These are phyloP conservation scores for Colletotrichum karsti DNA, from an alignment of 2,329 filamentous ascomycete genomes.

Conservation along the genomic window DNA sequence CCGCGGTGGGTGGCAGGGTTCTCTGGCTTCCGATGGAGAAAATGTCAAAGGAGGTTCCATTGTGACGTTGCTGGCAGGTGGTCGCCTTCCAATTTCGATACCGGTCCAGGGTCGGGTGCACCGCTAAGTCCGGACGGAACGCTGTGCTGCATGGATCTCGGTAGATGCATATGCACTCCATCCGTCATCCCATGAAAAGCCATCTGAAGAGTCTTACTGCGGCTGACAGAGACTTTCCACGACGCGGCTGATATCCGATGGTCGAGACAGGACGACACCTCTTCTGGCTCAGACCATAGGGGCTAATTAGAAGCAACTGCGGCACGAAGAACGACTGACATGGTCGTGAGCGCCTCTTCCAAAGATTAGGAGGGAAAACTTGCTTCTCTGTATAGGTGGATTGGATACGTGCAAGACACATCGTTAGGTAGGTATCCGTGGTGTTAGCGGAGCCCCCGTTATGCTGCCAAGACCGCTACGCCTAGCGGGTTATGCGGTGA, in stretches of 20 bases:
- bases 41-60: neutral
- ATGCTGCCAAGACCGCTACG: constrained; percentile 20
- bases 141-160: neutral
- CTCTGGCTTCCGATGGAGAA: neutral
- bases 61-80: constrained; percentile 1
- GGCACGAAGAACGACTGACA: neutral
- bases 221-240: neutral
- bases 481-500: constrained; percentile 26
- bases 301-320: neutral
- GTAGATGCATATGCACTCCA: neutral
- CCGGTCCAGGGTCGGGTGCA: too few species aligned
- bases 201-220: neutral
- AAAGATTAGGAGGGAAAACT: too few species aligned
- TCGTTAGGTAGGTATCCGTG: neutral
- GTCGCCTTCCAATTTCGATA: neutral
- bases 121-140: neutral
- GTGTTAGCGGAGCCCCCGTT: neutral
- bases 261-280: neutral
- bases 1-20: neutral
- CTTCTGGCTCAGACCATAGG: neutral
- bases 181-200: neutral
- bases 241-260: neutral
- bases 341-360: neutral
- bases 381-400: too few species aligned
- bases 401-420: neutral